Evolutionary conservation across 2,329 filamentous ascomycete species (phyloP).

Genomic region (Aaosphaeria pasadenensis): DNA sequence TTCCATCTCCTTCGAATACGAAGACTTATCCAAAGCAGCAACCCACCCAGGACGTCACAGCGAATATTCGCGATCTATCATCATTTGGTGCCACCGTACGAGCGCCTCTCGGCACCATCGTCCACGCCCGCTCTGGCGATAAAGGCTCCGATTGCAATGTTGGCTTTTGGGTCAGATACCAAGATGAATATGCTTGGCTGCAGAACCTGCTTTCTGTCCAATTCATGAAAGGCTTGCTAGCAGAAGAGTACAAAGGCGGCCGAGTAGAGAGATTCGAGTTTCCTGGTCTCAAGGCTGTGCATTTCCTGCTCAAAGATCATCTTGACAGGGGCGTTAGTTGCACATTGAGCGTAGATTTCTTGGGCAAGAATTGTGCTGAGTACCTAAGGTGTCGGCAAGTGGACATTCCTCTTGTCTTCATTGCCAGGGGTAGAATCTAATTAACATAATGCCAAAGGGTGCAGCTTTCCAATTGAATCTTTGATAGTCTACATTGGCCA

Average conservation of each 20-base stretch:
- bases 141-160: constrained; percentile 37
- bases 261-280: constrained; percentile 21
- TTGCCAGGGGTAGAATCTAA: constrained; percentile 19
- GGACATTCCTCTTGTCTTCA: constrained; percentile 19
- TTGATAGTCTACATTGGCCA: too few species aligned
- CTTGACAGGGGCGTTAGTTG: constrained; percentile 23
- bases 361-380: constrained; percentile 27
- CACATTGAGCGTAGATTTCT: constrained; percentile 21
- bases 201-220: constrained; percentile 22
- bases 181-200: constrained; percentile 34
- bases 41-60: constrained; percentile 23
- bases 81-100: constrained; percentile 25
- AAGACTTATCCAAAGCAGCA: constrained; percentile 32
- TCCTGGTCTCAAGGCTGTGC: constrained; percentile 18
- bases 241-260: constrained; percentile 23
- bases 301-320: constrained; percentile 24
- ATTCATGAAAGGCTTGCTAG: constrained; percentile 24
- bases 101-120: constrained; percentile 43
- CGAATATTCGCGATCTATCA: constrained; percentile 1
- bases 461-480: too few species aligned
- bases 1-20: constrained; percentile 30
- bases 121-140: constrained; percentile 42
- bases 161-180: constrained; percentile 32
- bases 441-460: too few species aligned
- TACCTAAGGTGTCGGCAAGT: constrained; percentile 18